phyloP scores from a whole-genome alignment of 2,329 filamentous ascomycete species.

The Cladophialophora psammophila region DNA sequence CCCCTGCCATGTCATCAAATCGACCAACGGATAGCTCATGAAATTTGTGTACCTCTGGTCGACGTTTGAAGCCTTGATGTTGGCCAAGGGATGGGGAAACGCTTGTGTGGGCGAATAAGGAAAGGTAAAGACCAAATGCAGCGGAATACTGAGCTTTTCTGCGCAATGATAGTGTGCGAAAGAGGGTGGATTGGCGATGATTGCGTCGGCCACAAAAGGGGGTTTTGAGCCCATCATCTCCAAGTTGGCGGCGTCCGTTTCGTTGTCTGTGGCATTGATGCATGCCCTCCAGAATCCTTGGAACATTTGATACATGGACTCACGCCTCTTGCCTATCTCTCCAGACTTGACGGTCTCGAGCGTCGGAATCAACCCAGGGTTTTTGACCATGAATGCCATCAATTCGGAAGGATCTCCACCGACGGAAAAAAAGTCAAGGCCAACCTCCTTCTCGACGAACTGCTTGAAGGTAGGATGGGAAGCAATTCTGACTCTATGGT shows the following conservation, averaged over 20 bases:
- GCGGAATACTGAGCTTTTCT: slow-evolving; percentile 46
- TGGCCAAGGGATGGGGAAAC: slow-evolving; percentile 80
- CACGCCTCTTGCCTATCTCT: slow-evolving; percentile 72
- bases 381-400: slow-evolving; percentile 90
- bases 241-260: slow-evolving; percentile 65
- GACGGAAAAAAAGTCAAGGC: slow-evolving; percentile 80
- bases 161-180: slow-evolving; percentile 50
- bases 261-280: slow-evolving; percentile 70
- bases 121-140: slow-evolving; percentile 53
- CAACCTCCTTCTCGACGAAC: slow-evolving; percentile 75
- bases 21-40: slow-evolving; percentile 73
- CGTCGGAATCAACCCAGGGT: slow-evolving; percentile 75
- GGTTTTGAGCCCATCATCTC: slow-evolving; percentile 69
- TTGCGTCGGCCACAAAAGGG: slow-evolving; percentile 49
- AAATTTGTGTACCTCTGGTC: slow-evolving; percentile 79
- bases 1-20: slow-evolving; percentile 44
- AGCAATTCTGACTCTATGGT: slow-evolving; percentile 78
- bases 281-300: slow-evolving; percentile 83
- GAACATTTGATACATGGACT: slow-evolving; percentile 81
- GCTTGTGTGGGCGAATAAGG: slow-evolving; percentile 75
- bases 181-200: slow-evolving; percentile 50
- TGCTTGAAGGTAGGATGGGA: slow-evolving; percentile 80
- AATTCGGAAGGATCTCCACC: slow-evolving; percentile 81
- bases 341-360: slow-evolving; percentile 75
- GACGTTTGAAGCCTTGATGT: slow-evolving; percentile 74